Evolutionary conservation across 306 rosid species (phyloP), one percentile per base, ranked within the genome.

Genomic region (Fagus crenata): DNA sequence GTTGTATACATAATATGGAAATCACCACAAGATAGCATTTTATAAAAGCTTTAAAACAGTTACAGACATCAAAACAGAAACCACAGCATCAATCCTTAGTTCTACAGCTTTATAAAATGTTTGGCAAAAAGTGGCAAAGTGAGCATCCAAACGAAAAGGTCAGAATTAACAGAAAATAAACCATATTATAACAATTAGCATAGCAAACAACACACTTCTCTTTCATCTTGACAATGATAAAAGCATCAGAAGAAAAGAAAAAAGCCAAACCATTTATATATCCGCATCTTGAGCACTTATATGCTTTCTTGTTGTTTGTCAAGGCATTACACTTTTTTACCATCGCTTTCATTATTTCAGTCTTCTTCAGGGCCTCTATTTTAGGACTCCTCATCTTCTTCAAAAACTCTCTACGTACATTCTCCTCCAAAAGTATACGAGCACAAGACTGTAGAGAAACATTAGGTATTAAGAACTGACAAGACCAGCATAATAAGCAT

Each of bases 281-380:
- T 84, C 93, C 91, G 53, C 97, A 95, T 81, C 84, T 82, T 5
- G 76, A 79, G 92, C 98, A 95, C 83, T 75, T 77, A 69, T 71
- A 78, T 64, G 77, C 78, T 84, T 80, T 90, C 73, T 76, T 75
- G 76, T 15, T 69, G 72, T 72, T 74, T 76, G 89, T 43, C 87
- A 81, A 37, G 77, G 67, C 42, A 77, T 80, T 78, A 65, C 91
- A 87, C 82, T 79, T 87, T 77, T 87, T 85, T 54, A 87, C 84
- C 35, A 87, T 64, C 69, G 4, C 67, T 64, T 87, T 93, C 73
- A 84, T 82, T 22, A 86, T 53, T 41, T 81, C 86, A 15, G 43
- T 67, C 94, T 88, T 92, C 82, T 63, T 80, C 84, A 83, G 65
- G 46, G 84, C 73, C 74, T 89, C 94, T 71, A 76, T 53, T 80